Percentiles rank a stretch among this genome's conserved stretches.
Conservation (phyloP, 768 basidiomycete genomes). For the Pleurotus cornucopiae region DNA sequence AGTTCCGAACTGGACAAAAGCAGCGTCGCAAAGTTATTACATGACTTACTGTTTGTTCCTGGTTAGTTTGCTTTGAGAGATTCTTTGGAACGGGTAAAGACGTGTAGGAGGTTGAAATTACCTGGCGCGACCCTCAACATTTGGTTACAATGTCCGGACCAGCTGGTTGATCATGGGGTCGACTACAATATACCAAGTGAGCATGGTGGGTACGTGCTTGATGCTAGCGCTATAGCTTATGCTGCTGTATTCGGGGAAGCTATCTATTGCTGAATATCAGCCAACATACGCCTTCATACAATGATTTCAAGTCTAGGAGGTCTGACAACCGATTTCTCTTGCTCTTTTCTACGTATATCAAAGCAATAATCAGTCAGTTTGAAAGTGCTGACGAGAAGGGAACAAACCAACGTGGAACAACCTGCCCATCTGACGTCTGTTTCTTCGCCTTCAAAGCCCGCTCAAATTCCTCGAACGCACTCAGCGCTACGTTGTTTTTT, state of each 20-base stretch:
- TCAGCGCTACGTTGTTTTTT: constrained; percentile 37
- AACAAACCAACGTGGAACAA: constrained; percentile 18
- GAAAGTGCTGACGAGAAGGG: not conserved
- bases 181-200: too few species aligned
- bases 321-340: constrained; percentile 8
- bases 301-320: not conserved
- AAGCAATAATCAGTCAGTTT: not conserved
- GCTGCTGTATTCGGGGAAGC: not conserved
- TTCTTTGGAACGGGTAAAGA: too few species aligned
- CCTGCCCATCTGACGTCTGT: constrained; percentile 9
- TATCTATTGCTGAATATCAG: constrained; percentile 43
- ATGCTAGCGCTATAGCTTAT: too few species aligned
- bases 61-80: too few species aligned
- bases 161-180: too few species aligned
- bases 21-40: too few species aligned
- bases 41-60: too few species aligned
- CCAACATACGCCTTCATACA: constrained; percentile 49
- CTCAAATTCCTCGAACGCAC: constrained; percentile 75
- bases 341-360: constrained; percentile 9
- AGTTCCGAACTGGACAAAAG: too few species aligned
- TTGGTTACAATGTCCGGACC: too few species aligned
- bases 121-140: too few species aligned
- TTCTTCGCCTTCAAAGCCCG: constrained; percentile 47
- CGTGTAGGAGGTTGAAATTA: too few species aligned
- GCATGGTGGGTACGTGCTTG: too few species aligned